phyloP scores from a whole-genome alignment of 208 protist species.

The Trypanosoma boissoni region DNA sequence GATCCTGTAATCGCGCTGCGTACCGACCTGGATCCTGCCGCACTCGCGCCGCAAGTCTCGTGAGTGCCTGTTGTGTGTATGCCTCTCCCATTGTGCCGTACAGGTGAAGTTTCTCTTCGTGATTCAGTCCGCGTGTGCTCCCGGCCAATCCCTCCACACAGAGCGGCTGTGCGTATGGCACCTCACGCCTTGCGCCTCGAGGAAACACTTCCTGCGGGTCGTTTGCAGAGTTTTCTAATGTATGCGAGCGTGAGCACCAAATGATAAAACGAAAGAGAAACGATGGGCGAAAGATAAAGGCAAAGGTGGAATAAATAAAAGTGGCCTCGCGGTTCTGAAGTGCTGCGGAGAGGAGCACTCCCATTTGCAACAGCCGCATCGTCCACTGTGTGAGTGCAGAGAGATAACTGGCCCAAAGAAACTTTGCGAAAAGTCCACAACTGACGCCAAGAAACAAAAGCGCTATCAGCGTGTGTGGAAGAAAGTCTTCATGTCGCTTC shows the following conservation, averaged over 20 bases:
- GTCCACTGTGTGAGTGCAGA: constrained; percentile 25
- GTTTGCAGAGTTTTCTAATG: constrained; percentile 21
- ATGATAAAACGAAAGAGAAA: constrained; percentile 10
- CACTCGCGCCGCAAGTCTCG: constrained; percentile 46
- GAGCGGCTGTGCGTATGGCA: constrained; percentile 23
- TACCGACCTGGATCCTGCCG: constrained; percentile 43
- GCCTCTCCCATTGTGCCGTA: constrained; percentile 52
- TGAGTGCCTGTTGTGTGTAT: constrained; percentile 53
- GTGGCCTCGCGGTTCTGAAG: constrained; percentile 52
- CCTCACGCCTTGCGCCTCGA: constrained; percentile 15
- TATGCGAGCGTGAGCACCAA: constrained; percentile 18
- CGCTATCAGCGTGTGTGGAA: not conserved
- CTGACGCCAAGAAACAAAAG: constrained; percentile 14
- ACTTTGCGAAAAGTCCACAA: constrained; percentile 26
- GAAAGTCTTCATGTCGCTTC: constrained; percentile 12
- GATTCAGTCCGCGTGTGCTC: constrained; percentile 2
- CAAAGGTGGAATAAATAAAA: not conserved
- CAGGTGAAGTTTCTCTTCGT: constrained; percentile 27
- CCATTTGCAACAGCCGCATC: constrained; percentile 18
- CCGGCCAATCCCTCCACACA: constrained; percentile 25
- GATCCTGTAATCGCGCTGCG: constrained; percentile 44
- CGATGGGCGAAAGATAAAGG: constrained; percentile 11
- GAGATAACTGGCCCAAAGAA: constrained; percentile 35
- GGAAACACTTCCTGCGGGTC: constrained; percentile 32
- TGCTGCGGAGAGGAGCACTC: constrained; percentile 6